Evolutionary conservation across 805 yeast genomes (phyloP).

Genomic region (Metschnikowia borealis): DNA sequence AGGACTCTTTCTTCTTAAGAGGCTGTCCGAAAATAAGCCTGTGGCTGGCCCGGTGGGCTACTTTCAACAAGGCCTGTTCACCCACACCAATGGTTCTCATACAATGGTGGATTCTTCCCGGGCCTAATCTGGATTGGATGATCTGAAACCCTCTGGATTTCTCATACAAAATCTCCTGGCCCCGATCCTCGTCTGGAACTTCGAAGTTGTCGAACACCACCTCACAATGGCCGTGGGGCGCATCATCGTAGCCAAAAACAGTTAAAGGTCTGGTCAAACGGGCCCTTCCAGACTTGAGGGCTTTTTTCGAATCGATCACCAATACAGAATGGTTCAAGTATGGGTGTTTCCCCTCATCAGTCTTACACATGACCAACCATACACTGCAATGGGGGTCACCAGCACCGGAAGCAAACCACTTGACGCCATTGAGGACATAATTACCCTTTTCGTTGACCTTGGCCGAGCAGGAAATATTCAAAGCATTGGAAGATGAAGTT

Average conservation of each 20-base stretch:
- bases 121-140: conserved; percentile 62
- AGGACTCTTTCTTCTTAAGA: conserved; percentile 48
- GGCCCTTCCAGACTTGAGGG: conserved; percentile 47
- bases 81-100: conserved; percentile 63
- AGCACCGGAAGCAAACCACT: conserved; percentile 72
- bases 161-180: conserved; percentile 39
- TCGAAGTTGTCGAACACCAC: conserved; percentile 47
- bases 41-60: conserved; percentile 48
- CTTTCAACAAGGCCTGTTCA: conserved; percentile 48
- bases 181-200: conserved; percentile 42
- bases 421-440: conserved; percentile 54
- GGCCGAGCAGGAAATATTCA: conserved; percentile 51
- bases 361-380: conserved; percentile 53
- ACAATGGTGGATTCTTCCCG: conserved; percentile 70
- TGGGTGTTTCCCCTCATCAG: conserved; percentile 26
- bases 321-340: conserved; percentile 56
- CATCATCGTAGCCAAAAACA: conserved; percentile 62
- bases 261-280: conserved; percentile 46
- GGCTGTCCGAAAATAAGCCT: conserved; percentile 51
- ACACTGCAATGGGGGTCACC: conserved; percentile 60
- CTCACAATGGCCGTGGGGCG: conserved; percentile 71
- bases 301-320: conserved; percentile 49
- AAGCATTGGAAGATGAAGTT: conserved; percentile 57
- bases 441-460: conserved; percentile 35
- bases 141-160: conserved; percentile 58